These are phyloP conservation scores for Amaranthus hypochondriacus DNA, from an alignment of 148 eudicot species.

Conservation along the genomic window DNA sequence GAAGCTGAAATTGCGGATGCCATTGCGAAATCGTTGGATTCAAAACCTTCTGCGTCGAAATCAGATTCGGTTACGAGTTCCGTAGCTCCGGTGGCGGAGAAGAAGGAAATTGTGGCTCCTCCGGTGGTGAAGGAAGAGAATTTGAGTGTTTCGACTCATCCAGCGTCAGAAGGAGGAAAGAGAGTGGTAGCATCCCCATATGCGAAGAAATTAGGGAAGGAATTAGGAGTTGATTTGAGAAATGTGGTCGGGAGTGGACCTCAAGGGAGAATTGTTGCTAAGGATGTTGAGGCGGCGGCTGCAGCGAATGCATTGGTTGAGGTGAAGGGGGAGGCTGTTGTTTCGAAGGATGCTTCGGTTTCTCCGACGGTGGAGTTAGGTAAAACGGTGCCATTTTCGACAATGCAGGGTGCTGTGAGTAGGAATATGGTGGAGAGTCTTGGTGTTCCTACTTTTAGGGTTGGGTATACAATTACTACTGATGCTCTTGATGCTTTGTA, in stretches of 20 bases:
- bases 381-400: constrained; percentile 72
- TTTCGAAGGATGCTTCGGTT: constrained; percentile 9
- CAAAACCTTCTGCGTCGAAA: background rate
- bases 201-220: constrained; percentile 92
- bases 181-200: constrained; percentile 97
- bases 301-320: constrained; percentile 10
- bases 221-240: constrained; percentile 78
- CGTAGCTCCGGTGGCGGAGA: background rate
- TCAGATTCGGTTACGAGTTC: constrained; percentile 21
- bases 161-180: constrained; percentile 88
- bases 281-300: constrained; percentile 85
- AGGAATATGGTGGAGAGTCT: constrained; percentile 93
- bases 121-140: constrained; percentile 18
- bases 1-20: constrained; percentile 60
- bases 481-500: constrained; percentile 91
- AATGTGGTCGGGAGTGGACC: constrained; percentile 81
- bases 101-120: background rate
- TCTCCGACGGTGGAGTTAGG: constrained; percentile 51
- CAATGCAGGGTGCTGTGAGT: constrained; percentile 93
- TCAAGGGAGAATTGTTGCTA: constrained; percentile 90
- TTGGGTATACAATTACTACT: constrained; percentile 79
- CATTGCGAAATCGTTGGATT: constrained; percentile 28
- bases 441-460: constrained; percentile 83
- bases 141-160: constrained; percentile 37
- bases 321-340: constrained; percentile 8